Base-by-base conservation (phyloP, 371 early-diverging fungal species). In the Parasitella parasitica region DNA sequence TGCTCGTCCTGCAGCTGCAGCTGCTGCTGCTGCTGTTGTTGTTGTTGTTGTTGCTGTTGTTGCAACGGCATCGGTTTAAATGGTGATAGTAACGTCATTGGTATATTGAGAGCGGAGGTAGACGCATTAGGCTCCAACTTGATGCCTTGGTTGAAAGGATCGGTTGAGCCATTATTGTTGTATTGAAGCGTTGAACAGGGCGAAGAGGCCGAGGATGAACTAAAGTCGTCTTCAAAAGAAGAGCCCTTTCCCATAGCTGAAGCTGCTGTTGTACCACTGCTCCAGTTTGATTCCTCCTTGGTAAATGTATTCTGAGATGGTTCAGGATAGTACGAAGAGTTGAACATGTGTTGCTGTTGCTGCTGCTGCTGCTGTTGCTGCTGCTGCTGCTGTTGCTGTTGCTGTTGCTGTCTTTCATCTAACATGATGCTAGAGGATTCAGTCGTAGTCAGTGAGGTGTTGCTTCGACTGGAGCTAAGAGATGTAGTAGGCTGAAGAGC, bases 21-120 rank as follows among this genome's bases (percentile, higher is more conserved):
- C 30, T 50, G 50, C 13, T 35, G 35, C 3, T 48, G 48, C 8
- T 46, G 48, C 30, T 34, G 46, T 6, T 37, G 46, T 20, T 57
- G 58, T 20, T 39, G 54, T 4, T 55, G 38, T 36, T 54, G 53
- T 20, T 52, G 52, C 22, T 64, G 46, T 34, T 53, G 52, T 32
- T 67, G 54, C 51, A 62, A 66, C 22, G 53, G 59, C 13, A 52
- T 32, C 9, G 78, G 75, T 48, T 75, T 73, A 51, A 73, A 73
- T 16, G 73, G 63, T 8, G 80, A 78, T 26, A 74, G 57, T 9
- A 74, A 39, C 0, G 70, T 75, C 38, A 69, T 59, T 2, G 75
- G 50, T 22, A 34, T 9, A 22, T 38, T 27, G 6, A 28, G 11
- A 22, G 36, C 28, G 39, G 37, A 71, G 36, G 71, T 61, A 11